Evolutionary conservation across 495 filamentous ascomycete species (phyloP), one percentile per base, ranked within the genome.

Genomic region (Podospora pseudopauciseta): DNA sequence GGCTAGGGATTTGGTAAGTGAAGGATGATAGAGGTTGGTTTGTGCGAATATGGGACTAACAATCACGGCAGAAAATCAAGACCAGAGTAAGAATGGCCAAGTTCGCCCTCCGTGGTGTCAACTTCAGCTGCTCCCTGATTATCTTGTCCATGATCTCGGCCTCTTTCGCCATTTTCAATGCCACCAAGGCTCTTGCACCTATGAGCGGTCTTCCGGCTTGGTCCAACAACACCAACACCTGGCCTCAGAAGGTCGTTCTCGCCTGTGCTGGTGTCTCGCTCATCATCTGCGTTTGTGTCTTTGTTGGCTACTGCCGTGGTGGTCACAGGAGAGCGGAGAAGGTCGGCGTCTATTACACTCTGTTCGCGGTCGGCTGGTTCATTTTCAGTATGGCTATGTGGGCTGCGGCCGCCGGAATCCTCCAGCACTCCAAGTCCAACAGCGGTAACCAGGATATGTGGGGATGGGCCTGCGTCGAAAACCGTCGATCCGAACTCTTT

Each of bases 71-170:
- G 94, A 92, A 91, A 87, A 86, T 96, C 76, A 99, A 99, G 84
- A 86, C 90, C 19, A 89, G 94, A 61, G 93, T 99, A 44, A 90
- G 95, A 16, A 85, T 97, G 74, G 96, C 94, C 68, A 99, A 99
- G 83, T 89, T 97, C 69, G 86, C 96, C 70, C 89, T 99, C 34
- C 90, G 95, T 69, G 88, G 92, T 64, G 89, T 97, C 78, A 98
- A 93, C 85, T 97, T 98, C 80, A 92, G 90, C 79, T 99, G 95
- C 84, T 93, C 91, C 82, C 84, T 97, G 63, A 97, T 99, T 74
- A 91, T 99, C 68, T 85, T 99, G 60, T 82, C 92, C 65, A 91
- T 99, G 81, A 81, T 99, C 61, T 86, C 89, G 4, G 85, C 91
- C 19, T 94, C 92, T 5, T 90, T 99, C 78, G 80, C 87, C 68